Evolutionary conservation across 371 early-diverging fungal species (phyloP).

Genomic region (Cokeromyces recurvatus): DNA sequence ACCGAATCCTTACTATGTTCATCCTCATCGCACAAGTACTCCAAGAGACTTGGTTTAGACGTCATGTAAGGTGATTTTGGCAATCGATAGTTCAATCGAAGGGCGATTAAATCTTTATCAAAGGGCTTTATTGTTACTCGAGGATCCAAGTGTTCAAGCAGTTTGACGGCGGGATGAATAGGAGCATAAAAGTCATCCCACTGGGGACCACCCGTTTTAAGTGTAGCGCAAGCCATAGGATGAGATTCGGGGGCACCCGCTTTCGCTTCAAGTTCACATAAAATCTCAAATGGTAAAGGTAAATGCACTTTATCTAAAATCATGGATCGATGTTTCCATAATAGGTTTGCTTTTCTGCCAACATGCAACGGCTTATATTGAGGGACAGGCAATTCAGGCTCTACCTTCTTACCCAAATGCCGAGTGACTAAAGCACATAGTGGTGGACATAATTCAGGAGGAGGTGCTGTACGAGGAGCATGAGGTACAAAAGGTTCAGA

Average conservation of each 20-base stretch:
- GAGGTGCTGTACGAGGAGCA: constrained; percentile 41
- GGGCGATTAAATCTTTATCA: no score
- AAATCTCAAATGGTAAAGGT: constrained; percentile 37
- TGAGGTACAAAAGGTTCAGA: constrained; percentile 35
- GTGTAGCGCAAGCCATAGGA: constrained; percentile 3
- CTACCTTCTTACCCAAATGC: constrained; percentile 17
- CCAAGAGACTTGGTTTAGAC: constrained; percentile 9
- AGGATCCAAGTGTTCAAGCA: constrained; percentile 8
- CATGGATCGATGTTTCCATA: constrained; percentile 38
- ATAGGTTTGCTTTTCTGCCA: constrained; percentile 36
- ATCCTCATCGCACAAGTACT: constrained; percentile 1
- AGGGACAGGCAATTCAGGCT: constrained; percentile 33
- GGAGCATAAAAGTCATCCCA: constrained; percentile 28
- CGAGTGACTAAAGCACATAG: constrained; percentile 15
- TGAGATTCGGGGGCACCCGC: constrained; percentile 17
- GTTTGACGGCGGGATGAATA: background rate
- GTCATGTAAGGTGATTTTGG: constrained; percentile 14
- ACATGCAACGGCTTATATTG: constrained; percentile 40
- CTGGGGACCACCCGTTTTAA: constrained; percentile 22
- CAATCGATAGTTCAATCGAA: background rate
- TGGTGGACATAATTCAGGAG: constrained; percentile 30
- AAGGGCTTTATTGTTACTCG: no score
- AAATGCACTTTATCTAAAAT: constrained; percentile 18
- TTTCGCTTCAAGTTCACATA: constrained; percentile 34
- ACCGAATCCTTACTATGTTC: background rate